Percentiles rank a stretch among this genome's conserved stretches.
These are phyloP conservation scores for Cystofilobasidium macerans DNA, from an alignment of 768 basidiomycete species.

Conservation along the genomic window DNA sequence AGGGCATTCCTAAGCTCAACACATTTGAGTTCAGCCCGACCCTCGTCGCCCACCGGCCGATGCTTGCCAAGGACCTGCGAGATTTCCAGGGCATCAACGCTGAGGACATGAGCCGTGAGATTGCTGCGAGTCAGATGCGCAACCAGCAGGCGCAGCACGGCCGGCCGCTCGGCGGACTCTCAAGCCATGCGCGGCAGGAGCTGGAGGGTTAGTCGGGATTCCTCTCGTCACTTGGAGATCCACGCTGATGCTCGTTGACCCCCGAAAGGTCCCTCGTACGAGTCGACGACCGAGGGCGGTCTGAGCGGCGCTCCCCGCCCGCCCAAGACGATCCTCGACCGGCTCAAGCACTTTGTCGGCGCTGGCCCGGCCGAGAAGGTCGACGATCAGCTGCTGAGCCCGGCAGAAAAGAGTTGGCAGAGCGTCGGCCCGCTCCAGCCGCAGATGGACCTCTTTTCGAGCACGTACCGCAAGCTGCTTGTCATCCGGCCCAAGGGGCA, in stretches of 20 bases:
- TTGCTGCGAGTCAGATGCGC: background rate
- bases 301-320: background rate
- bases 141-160: background rate
- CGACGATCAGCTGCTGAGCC: background rate
- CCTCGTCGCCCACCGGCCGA: background rate
- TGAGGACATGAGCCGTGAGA: background rate
- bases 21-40: constrained; percentile 17
- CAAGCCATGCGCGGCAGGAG: background rate
- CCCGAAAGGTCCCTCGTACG: background rate
- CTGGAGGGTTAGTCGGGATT: background rate
- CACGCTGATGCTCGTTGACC: background rate
- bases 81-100: background rate
- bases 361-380: background rate
- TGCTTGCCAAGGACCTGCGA: background rate
- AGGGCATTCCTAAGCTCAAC: constrained; percentile 16
- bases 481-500: constrained; percentile 13
- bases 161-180: background rate
- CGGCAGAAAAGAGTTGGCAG: background rate
- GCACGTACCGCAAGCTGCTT: constrained; percentile 8
- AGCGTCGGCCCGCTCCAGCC: background rate
- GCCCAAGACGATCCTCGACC: background rate
- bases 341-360: background rate
- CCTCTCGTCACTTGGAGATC: background rate
- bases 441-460: constrained; percentile 7
- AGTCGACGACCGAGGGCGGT: background rate